Evolutionary conservation across 495 filamentous ascomycete genomes (phyloP).

Genomic region (Delitschia confertaspora): DNA sequence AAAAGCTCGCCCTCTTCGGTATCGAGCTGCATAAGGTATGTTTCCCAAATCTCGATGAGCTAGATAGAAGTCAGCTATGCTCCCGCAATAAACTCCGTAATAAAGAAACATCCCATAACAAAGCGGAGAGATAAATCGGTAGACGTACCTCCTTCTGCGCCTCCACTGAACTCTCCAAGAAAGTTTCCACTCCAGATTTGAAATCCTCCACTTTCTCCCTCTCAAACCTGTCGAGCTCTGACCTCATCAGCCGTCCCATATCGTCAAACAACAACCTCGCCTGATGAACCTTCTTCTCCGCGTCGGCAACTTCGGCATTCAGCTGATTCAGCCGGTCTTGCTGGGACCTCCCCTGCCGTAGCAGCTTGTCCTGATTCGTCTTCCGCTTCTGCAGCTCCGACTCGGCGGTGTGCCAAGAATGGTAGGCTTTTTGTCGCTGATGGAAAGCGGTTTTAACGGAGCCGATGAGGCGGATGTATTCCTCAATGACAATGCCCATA

Average conservation of each 20-base stretch:
- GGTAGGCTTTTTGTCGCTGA: slow-evolving; percentile 90
- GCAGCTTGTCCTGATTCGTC: slow-evolving; percentile 77
- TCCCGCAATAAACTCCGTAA: not conserved
- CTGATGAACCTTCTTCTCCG: slow-evolving; percentile 88
- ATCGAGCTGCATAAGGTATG: slow-evolving; percentile 89
- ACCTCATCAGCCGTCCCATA: slow-evolving; percentile 88
- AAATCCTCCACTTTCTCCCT: slow-evolving; percentile 98
- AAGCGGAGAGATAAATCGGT: not conserved
- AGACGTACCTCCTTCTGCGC: slow-evolving; percentile 89
- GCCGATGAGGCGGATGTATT: slow-evolving; percentile 93
- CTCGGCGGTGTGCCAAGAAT: slow-evolving; percentile 85
- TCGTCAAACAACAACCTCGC: slow-evolving; percentile 87
- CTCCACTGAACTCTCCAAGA: slow-evolving; percentile 90
- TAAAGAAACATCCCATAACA: not conserved
- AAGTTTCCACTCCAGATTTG: slow-evolving; percentile 95
- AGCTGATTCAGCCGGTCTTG: slow-evolving; percentile 90
- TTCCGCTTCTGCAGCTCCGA: slow-evolving; percentile 80
- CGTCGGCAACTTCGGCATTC: slow-evolving; percentile 83
- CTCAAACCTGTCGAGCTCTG: slow-evolving; percentile 88
- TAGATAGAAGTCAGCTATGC: slow-evolving; percentile 35
- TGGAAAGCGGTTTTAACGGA: slow-evolving; percentile 84
- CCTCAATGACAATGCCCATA: slow-evolving; percentile 92
- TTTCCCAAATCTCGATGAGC: slow-evolving; percentile 98
- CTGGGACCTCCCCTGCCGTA: slow-evolving; percentile 86
- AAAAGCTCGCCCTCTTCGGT: slow-evolving; percentile 62